Conservation (phyloP, 2,329 filamentous ascomycete species). For the Alternaria postmessia region DNA sequence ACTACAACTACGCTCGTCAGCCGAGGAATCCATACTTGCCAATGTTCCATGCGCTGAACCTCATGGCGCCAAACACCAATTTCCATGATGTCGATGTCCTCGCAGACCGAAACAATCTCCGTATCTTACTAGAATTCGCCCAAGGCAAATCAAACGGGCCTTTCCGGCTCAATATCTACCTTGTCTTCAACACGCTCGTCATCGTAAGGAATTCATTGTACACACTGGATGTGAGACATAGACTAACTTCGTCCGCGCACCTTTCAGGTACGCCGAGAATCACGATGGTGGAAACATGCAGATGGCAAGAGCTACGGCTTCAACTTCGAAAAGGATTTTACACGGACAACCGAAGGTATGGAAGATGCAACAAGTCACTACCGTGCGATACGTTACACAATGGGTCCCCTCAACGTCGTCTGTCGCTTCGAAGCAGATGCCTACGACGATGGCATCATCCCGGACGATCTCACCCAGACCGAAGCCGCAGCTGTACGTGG, state of each 20-base stretch:
- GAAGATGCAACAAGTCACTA: constrained; percentile 41
- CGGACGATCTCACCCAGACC: constrained; percentile 18
- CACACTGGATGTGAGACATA: no score
- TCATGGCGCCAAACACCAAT: constrained; percentile 32
- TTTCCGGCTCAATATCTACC: constrained; percentile 35
- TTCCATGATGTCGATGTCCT: constrained; percentile 37
- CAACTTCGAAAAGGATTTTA: constrained; percentile 42
- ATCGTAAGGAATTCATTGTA: constrained; percentile 10
- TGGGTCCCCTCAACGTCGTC: constrained; percentile 38
- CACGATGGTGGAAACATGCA: constrained; percentile 31
- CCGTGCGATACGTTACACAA: constrained; percentile 37
- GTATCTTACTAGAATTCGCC: constrained; percentile 35
- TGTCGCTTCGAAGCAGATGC: constrained; percentile 42
- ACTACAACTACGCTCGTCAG: constrained; percentile 42
- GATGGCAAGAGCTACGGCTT: constrained; percentile 28
- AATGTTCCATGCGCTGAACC: constrained; percentile 35
- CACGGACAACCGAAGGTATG: constrained; percentile 27
- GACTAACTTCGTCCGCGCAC: no score
- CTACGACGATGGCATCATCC: constrained; percentile 27
- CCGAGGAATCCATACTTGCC: constrained; percentile 34
- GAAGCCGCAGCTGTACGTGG: constrained; percentile 24
- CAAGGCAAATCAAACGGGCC: constrained; percentile 35
- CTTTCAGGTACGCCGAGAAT: constrained; percentile 27
- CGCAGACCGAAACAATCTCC: constrained; percentile 42
- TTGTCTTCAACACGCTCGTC: constrained; percentile 36